phyloP scores from a whole-genome alignment of 1,284 basidiomycete genomes.

The Macrocystidia cucumis region DNA sequence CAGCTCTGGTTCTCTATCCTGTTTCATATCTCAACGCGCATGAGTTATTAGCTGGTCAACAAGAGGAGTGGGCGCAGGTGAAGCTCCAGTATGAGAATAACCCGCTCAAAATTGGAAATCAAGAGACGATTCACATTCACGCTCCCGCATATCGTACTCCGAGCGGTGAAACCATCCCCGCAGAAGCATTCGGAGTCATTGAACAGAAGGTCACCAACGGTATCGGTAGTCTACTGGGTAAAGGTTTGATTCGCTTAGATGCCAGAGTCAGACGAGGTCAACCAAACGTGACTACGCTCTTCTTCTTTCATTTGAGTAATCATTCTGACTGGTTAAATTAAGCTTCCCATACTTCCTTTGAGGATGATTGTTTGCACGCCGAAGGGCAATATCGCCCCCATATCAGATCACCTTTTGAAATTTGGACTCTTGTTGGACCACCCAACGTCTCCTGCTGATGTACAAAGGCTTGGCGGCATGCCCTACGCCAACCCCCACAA shows the following conservation, averaged over 20 bases:
- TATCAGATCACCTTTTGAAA: slow-evolving; percentile 69
- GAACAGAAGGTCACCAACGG: slow-evolving; percentile 76
- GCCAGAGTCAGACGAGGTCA: slow-evolving; percentile 64
- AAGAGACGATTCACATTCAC: slow-evolving; percentile 79
- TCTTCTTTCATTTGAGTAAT: slow-evolving; percentile 4
- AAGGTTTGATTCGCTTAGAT: slow-evolving; percentile 80
- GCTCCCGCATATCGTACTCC: slow-evolving; percentile 46
- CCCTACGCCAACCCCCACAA: slow-evolving; percentile 89
- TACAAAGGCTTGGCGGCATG: slow-evolving; percentile 50
- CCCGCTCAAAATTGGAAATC: slow-evolving; percentile 42
- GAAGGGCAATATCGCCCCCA: slow-evolving; percentile 80
- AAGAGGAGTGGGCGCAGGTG: slow-evolving; percentile 74
- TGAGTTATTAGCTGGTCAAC: slow-evolving; percentile 31
- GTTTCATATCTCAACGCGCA: slow-evolving; percentile 60
- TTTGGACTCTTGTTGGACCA: slow-evolving; percentile 74
- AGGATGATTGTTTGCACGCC: slow-evolving; percentile 89
- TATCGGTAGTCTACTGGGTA: slow-evolving; percentile 74
- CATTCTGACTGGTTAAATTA: slow-evolving; percentile 11
- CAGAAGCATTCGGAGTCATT: slow-evolving; percentile 77
- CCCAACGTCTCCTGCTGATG: slow-evolving; percentile 55
- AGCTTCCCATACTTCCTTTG: slow-evolving; percentile 77
- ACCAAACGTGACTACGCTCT: slow-evolving; percentile 45
- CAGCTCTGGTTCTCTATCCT: slow-evolving; percentile 83
- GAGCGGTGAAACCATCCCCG: slow-evolving; percentile 42
- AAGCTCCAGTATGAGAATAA: slow-evolving; percentile 68